Conservation (phyloP, 1,284 basidiomycete genomes). For the Ceratobasidium sp. region DNA sequence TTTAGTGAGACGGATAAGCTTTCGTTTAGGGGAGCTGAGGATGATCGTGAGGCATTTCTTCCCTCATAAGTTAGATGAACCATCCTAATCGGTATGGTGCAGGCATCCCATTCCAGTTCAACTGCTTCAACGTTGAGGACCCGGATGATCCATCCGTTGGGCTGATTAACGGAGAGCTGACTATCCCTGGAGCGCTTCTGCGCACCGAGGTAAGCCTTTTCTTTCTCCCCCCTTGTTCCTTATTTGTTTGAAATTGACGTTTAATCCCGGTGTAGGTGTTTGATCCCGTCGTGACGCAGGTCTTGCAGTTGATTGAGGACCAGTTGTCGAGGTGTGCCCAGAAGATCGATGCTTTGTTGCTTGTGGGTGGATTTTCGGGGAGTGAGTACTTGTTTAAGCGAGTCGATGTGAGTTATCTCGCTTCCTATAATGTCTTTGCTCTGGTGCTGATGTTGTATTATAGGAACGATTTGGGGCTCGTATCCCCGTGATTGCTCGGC, state of each 20-base stretch:
- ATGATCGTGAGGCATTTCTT: conserved; percentile 73
- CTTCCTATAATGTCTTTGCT: too few species aligned
- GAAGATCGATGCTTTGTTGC: conserved; percentile 78
- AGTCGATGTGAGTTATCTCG: conserved; percentile 68
- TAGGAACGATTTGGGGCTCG: conserved; percentile 73
- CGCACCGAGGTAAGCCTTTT: conserved; percentile 69
- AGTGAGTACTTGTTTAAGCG: conserved; percentile 82
- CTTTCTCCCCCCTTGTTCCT: neutral
- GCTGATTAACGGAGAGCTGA: conserved; percentile 80
- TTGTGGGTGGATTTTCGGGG: conserved; percentile 87
- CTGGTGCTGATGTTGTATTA: conserved; percentile 47
- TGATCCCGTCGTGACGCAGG: conserved; percentile 81
- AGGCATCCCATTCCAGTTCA: conserved; percentile 84
- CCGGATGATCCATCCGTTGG: conserved; percentile 65
- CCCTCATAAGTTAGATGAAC: too few species aligned
- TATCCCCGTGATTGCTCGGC: conserved; percentile 79
- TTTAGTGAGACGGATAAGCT: conserved; percentile 89
- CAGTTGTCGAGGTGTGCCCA: conserved; percentile 75
- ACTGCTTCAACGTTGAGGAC: conserved; percentile 54
- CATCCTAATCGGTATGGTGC: conserved; percentile 44
- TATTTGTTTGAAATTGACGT: neutral
- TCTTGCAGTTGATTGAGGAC: conserved; percentile 79
- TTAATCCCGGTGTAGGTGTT: conserved; percentile 61
- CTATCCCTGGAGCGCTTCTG: conserved; percentile 80
- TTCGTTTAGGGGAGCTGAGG: conserved; percentile 74